Evolutionary conservation across 2,329 filamentous ascomycete genomes (phyloP).

Genomic region (Parastagonospora avenae): DNA sequence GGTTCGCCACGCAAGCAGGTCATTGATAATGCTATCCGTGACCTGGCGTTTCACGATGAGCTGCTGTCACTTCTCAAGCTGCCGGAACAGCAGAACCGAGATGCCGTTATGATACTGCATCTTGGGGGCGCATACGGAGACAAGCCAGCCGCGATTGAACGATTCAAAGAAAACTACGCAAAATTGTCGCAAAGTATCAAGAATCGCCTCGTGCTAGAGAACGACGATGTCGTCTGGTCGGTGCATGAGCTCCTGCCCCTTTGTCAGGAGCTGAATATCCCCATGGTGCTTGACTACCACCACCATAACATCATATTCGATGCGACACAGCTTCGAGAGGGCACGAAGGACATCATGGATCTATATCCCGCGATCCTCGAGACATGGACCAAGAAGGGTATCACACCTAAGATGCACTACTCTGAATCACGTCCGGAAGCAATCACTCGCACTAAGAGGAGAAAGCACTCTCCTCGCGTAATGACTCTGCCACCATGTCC

Average conservation of each 20-base stretch:
- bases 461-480: slow-evolving; percentile 85
- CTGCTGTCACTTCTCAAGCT: slow-evolving; percentile 77
- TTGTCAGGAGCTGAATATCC: slow-evolving; percentile 93
- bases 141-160: slow-evolving; percentile 75
- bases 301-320: slow-evolving; percentile 96
- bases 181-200: slow-evolving; percentile 72
- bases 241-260: slow-evolving; percentile 88
- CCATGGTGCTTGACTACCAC: slow-evolving; percentile 88
- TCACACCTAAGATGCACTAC: slow-evolving; percentile 97
- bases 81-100: slow-evolving; percentile 76
- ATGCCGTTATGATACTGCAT: slow-evolving; percentile 93
- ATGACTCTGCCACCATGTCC: slow-evolving; percentile 80
- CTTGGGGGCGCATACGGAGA: slow-evolving; percentile 92
- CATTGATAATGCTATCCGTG: slow-evolving; percentile 75
- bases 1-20: slow-evolving; percentile 81
- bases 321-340: slow-evolving; percentile 72
- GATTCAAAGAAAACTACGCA: slow-evolving; percentile 78
- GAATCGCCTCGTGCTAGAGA: slow-evolving; percentile 83
- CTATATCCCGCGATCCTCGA: slow-evolving; percentile 78
- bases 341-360: slow-evolving; percentile 77
- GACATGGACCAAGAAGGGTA: slow-evolving; percentile 83
- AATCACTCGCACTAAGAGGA: slow-evolving; percentile 75
- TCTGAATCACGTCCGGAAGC: slow-evolving; percentile 80
- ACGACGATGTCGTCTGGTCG: slow-evolving; percentile 92
- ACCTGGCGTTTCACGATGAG: slow-evolving; percentile 88